phyloP scores from a whole-genome alignment of 23 red algal genomes.

The Gracilariopsis chorda region DNA sequence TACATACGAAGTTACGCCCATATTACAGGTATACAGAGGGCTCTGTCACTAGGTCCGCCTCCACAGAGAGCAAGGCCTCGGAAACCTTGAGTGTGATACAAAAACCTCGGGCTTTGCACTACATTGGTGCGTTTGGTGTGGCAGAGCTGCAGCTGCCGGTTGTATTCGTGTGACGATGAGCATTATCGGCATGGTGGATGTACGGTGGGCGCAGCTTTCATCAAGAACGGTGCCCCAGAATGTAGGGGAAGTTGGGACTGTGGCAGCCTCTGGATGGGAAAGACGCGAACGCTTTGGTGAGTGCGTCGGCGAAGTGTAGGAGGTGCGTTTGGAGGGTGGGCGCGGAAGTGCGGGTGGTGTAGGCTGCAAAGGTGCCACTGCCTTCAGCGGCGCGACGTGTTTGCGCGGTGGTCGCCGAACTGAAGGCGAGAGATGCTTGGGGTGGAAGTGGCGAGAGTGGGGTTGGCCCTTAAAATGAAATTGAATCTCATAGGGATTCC shows the following conservation, averaged over 20 bases:
- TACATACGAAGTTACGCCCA: too few species aligned
- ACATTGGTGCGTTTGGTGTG: not conserved
- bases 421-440: too few species aligned
- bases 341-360: not conserved
- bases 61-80: too few species aligned
- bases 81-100: too few species aligned
- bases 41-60: too few species aligned
- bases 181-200: not conserved
- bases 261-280: not conserved
- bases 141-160: not conserved
- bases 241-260: not conserved
- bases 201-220: not conserved
- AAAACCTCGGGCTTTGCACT: too few species aligned
- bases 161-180: not conserved
- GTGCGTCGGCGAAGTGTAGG: not conserved
- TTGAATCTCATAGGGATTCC: too few species aligned
- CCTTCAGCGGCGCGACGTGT: too few species aligned
- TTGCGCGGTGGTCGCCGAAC: too few species aligned
- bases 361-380: not conserved
- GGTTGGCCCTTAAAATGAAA: too few species aligned
- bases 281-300: not conserved
- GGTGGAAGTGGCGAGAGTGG: too few species aligned
- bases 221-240: constrained; percentile 64
- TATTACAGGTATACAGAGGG: too few species aligned
- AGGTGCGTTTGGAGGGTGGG: not conserved